Percentiles rank a stretch among this genome's conserved stretches.
These are phyloP conservation scores for Baudoinia panamericana DNA, from an alignment of 495 filamentous ascomycete species.

Conservation along the genomic window DNA sequence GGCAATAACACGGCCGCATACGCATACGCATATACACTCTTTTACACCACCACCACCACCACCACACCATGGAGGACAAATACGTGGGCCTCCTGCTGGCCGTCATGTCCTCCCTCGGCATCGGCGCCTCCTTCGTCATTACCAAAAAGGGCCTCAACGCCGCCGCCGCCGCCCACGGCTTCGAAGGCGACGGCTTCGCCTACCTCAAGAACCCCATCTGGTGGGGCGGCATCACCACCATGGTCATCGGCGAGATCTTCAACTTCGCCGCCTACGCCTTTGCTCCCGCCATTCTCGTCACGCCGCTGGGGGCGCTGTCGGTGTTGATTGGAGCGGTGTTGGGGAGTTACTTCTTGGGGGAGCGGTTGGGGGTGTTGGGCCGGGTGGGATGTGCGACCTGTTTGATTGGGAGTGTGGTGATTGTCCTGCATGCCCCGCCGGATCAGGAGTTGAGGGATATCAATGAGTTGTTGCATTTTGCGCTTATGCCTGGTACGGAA, in stretches of 20 bases:
- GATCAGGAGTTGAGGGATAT: slow-evolving; percentile 80
- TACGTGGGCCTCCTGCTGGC: slow-evolving; percentile 83
- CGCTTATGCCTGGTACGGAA: slow-evolving; percentile 69
- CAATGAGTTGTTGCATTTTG: slow-evolving; percentile 76
- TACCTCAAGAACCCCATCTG: slow-evolving; percentile 86
- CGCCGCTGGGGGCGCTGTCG: slow-evolving; percentile 80
- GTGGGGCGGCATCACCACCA: slow-evolving; percentile 85
- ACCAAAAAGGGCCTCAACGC: slow-evolving; percentile 67
- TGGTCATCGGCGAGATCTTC: slow-evolving; percentile 74
- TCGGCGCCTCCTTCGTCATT: slow-evolving; percentile 40
- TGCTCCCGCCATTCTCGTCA: slow-evolving; percentile 92
- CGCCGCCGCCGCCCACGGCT: slow-evolving; percentile 78
- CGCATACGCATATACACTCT: too few species aligned
- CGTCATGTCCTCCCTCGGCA: slow-evolving; percentile 83
- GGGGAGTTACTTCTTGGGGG: slow-evolving; percentile 85
- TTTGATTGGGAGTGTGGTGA: slow-evolving; percentile 89
- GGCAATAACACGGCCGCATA: too few species aligned
- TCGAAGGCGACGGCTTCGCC: slow-evolving; percentile 90
- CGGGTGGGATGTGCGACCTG: slow-evolving; percentile 94
- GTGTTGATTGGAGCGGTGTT: slow-evolving; percentile 89
- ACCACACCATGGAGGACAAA: slow-evolving; percentile 39
- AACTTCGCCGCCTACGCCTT: slow-evolving; percentile 98
- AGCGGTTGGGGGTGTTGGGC: slow-evolving; percentile 74
- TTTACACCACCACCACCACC: too few species aligned
- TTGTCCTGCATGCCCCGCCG: slow-evolving; percentile 91